Conservation (phyloP, 2,329 filamentous ascomycete species). For the Ophiostoma perfectum region DNA sequence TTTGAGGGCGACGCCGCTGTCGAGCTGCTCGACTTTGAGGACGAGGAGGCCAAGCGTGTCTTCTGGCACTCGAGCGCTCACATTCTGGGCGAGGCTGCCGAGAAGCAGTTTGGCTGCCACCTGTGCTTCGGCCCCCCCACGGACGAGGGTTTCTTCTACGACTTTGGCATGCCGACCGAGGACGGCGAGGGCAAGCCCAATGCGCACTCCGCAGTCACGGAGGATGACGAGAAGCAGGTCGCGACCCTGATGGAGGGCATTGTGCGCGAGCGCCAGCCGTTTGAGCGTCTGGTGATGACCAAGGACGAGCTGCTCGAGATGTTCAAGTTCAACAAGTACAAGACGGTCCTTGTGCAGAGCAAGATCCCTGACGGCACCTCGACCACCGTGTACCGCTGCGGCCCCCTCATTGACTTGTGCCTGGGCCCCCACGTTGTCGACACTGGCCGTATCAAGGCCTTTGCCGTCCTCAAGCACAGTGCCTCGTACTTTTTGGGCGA, state of each 20-base stretch:
- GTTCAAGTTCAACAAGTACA: slow-evolving; percentile 98
- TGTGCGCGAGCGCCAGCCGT: slow-evolving; percentile 94
- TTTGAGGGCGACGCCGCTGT: slow-evolving; percentile 83
- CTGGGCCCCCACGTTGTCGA: slow-evolving; percentile 90
- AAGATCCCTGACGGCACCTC: slow-evolving; percentile 83
- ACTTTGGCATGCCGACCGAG: slow-evolving; percentile 78
- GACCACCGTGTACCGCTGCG: slow-evolving; percentile 91
- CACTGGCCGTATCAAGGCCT: slow-evolving; percentile 89
- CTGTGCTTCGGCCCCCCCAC: slow-evolving; percentile 92
- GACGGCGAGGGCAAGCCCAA: slow-evolving; percentile 31
- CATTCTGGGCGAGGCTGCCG: slow-evolving; percentile 88
- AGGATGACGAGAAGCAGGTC: slow-evolving; percentile 76
- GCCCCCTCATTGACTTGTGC: slow-evolving; percentile 91
- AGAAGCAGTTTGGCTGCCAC: slow-evolving; percentile 83
- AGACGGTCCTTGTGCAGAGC: slow-evolving; percentile 94
- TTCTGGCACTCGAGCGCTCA: slow-evolving; percentile 98
- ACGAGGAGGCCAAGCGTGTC: slow-evolving; percentile 74
- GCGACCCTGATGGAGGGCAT: slow-evolving; percentile 75
- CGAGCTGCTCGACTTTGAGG: slow-evolving; percentile 74
- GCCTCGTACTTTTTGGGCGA: slow-evolving; percentile 85
- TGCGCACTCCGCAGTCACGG: slow-evolving; percentile 52
- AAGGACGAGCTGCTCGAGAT: slow-evolving; percentile 92
- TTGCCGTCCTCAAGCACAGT: slow-evolving; percentile 75
- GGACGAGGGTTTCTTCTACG: slow-evolving; percentile 91
- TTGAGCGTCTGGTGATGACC: slow-evolving; percentile 80